Conservation (phyloP, 768 basidiomycete genomes). For the Collybiopsis luxurians region DNA sequence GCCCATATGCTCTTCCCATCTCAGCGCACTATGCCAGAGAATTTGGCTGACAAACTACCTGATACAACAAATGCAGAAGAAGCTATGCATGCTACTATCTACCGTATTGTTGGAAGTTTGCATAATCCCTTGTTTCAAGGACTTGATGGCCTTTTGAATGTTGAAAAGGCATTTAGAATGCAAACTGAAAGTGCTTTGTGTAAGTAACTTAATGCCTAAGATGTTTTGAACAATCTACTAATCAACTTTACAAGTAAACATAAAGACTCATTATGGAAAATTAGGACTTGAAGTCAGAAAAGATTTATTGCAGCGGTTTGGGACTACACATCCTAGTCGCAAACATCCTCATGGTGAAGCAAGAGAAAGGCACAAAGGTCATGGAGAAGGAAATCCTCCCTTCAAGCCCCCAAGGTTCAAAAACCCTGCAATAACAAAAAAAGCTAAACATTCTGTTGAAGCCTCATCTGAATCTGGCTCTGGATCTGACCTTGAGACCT, state of each 20-base stretch:
- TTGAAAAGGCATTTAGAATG: neutral
- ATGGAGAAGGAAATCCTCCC: neutral
- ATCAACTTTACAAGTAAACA: neutral
- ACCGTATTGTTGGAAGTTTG: constrained; percentile 16
- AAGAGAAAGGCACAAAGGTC: neutral
- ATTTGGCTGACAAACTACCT: too few relatives aligned
- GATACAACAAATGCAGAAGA: too few relatives aligned
- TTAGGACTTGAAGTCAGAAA: neutral
- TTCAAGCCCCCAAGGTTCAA: too few relatives aligned
- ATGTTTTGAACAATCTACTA: neutral
- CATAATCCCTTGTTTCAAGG: neutral
- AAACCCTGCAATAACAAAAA: too few relatives aligned
- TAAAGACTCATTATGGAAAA: neutral
- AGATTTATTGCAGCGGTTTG: neutral
- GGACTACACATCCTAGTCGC: neutral
- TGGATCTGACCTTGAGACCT: too few relatives aligned
- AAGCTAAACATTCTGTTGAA: too few relatives aligned
- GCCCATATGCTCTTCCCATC: constrained; percentile 23
- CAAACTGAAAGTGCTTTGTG: neutral
- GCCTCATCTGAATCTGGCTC: too few relatives aligned
- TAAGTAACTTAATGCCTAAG: neutral
- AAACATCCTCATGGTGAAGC: neutral
- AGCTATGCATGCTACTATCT: too few relatives aligned
- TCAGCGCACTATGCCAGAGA: constrained; percentile 8
- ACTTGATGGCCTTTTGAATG: neutral